Evolutionary conservation across 2,329 filamentous ascomycete genomes (phyloP).

Genomic region (Whalleya microplaca): DNA sequence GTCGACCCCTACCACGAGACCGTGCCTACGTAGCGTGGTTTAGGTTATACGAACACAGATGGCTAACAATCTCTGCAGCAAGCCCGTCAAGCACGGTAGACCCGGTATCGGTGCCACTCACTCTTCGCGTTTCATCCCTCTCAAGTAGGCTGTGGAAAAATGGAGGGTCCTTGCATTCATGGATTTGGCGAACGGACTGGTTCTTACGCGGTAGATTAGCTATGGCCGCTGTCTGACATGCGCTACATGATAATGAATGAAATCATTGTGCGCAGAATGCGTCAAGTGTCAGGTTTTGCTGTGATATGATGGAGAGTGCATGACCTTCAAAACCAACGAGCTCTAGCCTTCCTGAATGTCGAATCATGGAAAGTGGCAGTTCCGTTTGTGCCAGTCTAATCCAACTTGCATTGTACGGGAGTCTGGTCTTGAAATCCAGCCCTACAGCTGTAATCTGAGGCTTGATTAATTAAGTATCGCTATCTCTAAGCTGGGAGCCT

Average conservation of each 20-base stretch:
- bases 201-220: slow-evolving; percentile 51
- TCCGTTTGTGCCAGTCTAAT: no score
- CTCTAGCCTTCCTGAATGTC: no score
- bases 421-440: no score
- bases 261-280: slow-evolving; percentile 38
- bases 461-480: no score
- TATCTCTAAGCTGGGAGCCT: no score
- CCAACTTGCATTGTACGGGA: no score
- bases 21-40: neutral
- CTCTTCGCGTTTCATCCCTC: slow-evolving; percentile 99
- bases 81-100: slow-evolving; percentile 99
- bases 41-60: neutral
- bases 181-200: slow-evolving; percentile 62
- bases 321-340: no score
- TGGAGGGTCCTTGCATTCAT: slow-evolving; percentile 61
- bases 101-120: slow-evolving; percentile 99
- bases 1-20: slow-evolving; percentile 44
- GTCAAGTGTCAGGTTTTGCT: neutral
- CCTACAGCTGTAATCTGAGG: no score
- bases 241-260: slow-evolving; percentile 51
- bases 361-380: no score
- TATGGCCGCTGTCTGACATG: slow-evolving; percentile 47
- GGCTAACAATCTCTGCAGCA: slow-evolving; percentile 69
- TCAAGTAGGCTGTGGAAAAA: slow-evolving; percentile 78
- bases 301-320: no score